Evolutionary conservation across 352 stramenopile species (phyloP).

Genomic region (Phytopythium delawarense): DNA sequence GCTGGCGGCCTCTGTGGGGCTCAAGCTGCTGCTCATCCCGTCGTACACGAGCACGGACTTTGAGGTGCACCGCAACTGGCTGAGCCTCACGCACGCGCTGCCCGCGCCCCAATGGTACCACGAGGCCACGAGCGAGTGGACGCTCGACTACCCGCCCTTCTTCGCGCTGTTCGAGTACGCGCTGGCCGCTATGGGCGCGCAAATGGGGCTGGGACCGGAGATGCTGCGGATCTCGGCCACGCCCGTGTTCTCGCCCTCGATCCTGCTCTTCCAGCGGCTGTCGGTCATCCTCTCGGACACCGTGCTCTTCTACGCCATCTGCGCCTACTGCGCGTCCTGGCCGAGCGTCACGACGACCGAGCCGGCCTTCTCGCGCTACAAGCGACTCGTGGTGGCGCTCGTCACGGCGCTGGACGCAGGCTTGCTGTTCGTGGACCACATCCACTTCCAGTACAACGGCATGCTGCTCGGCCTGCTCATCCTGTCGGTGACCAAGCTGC

Average conservation of each 20-base stretch:
- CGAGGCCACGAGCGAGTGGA: slow-evolving; percentile 94
- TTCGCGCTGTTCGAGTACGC: slow-evolving; percentile 97
- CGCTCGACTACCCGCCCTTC: slow-evolving; percentile 97
- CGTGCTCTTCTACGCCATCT: slow-evolving; percentile 84
- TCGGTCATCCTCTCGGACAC: slow-evolving; percentile 91
- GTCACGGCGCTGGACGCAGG: slow-evolving; percentile 92
- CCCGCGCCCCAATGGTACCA: slow-evolving; percentile 93
- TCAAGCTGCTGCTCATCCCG: slow-evolving; percentile 90
- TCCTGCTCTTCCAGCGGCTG: slow-evolving; percentile 90
- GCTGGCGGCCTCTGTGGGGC: slow-evolving; percentile 37
- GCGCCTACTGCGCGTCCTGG: slow-evolving; percentile 78
- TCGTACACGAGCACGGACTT: slow-evolving; percentile 97
- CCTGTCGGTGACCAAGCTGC: slow-evolving; percentile 84
- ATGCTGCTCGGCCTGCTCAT: slow-evolving; percentile 95
- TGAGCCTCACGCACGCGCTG: slow-evolving; percentile 92
- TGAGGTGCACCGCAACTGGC: slow-evolving; percentile 98
- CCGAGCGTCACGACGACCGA: slow-evolving; percentile 72
- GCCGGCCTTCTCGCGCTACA: slow-evolving; percentile 52
- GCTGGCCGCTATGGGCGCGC: slow-evolving; percentile 59
- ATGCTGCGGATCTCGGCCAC: slow-evolving; percentile 66
- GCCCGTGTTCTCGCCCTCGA: slow-evolving; percentile 47
- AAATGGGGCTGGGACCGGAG: slow-evolving; percentile 60
- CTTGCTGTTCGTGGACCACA: slow-evolving; percentile 96
- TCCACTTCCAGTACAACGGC: slow-evolving; percentile 99
- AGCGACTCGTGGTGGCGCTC: slow-evolving; percentile 68